Evolutionary conservation across 345 rosid species (phyloP).

Genomic region (Raphanus raphanistrum): DNA sequence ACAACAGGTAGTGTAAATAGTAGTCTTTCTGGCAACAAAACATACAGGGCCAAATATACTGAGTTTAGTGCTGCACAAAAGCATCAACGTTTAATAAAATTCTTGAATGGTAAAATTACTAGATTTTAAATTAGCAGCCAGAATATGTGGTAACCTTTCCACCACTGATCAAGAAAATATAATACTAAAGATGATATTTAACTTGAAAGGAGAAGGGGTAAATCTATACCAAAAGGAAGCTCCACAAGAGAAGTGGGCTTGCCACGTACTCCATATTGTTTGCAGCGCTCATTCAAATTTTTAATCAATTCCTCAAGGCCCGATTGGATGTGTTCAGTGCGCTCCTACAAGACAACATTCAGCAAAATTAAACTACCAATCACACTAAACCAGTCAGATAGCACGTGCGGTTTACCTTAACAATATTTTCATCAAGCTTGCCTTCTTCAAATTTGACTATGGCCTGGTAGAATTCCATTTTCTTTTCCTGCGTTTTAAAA

Average conservation of each 20-base stretch:
- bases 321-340: conserved; percentile 61
- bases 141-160: neutral
- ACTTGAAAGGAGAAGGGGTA: conserved; percentile 20
- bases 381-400: conserved; percentile 23
- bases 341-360: conserved; percentile 57
- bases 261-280: conserved; percentile 87
- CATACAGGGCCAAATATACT: neutral
- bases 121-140: neutral
- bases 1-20: neutral
- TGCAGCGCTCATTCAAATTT: conserved; percentile 83
- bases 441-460: conserved; percentile 82
- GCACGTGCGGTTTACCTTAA: conserved; percentile 51
- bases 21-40: neutral
- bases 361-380: conserved; percentile 26
- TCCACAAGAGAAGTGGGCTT: conserved; percentile 85
- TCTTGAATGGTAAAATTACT: neutral
- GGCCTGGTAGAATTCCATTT: conserved; percentile 87
- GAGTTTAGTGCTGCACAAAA: neutral
- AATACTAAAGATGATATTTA: conserved; percentile 1
- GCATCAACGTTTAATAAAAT: neutral
- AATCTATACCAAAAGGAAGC: conserved; percentile 82
- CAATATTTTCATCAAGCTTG: conserved; percentile 50
- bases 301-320: conserved; percentile 82
- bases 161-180: conserved; percentile 1
- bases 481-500: conserved; percentile 66